A percentile compares a stretch with the other conserved stretches of the same genome.
phyloP scores from a whole-genome alignment of 257 asterid genomes.

The Capsicum rhomboideum region DNA sequence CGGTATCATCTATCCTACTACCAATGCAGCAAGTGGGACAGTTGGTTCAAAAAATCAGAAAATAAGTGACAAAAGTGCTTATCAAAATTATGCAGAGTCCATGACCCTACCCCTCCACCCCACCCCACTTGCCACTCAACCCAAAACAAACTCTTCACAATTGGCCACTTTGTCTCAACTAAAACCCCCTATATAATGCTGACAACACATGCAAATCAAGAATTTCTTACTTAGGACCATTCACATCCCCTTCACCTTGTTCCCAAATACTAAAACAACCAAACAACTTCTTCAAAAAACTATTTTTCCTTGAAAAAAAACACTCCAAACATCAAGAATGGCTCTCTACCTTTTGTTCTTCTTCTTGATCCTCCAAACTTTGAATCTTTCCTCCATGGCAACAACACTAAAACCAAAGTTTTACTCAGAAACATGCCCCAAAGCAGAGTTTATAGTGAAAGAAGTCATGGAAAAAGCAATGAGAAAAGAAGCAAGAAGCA shows the following conservation, averaged over 20 bases:
- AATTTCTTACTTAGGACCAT: background rate
- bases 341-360: constrained; percentile 11
- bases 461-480: constrained; percentile 43
- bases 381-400: constrained; percentile 13
- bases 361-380: constrained; percentile 13
- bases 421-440: constrained; percentile 60
- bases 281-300: background rate
- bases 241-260: background rate
- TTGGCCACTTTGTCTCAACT: constrained; percentile 9
- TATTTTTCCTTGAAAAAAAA: background rate
- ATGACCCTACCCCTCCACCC: background rate
- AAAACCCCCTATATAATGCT: background rate
- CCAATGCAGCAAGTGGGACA: constrained; percentile 7
- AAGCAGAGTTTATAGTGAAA: constrained; percentile 59
- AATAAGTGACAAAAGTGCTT: background rate
- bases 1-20: background rate
- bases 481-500: constrained; percentile 55
- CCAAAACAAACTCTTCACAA: constrained; percentile 11
- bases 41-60: constrained; percentile 12
- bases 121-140: background rate
- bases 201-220: background rate
- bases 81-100: background rate
- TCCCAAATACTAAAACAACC: background rate
- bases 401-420: constrained; percentile 39
- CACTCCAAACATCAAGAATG: constrained; percentile 18